phyloP scores from a whole-genome alignment of 768 basidiomycete genomes.

The Suillus hirtellus region DNA sequence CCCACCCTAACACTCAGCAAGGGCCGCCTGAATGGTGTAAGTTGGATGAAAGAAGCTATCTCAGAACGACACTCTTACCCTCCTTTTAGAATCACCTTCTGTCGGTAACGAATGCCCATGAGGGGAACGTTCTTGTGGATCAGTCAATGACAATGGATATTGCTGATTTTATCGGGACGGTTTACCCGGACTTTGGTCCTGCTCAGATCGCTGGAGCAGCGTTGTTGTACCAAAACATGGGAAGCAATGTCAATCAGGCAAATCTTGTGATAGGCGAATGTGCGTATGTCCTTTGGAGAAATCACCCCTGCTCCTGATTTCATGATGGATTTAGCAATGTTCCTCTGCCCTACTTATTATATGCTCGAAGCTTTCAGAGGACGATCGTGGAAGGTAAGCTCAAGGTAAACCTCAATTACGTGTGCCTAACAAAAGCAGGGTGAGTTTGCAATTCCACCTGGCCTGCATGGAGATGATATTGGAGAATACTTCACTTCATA shows the following conservation, averaged over 20 bases:
- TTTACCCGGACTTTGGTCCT: conserved; percentile 41
- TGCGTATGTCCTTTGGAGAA: conserved; percentile 17
- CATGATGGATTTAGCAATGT: conserved; percentile 24
- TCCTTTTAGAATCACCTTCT: conserved; percentile 24
- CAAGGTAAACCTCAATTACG: conserved; percentile 24
- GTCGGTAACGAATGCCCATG: conserved; percentile 30
- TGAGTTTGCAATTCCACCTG: conserved; percentile 33
- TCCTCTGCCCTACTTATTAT: conserved; percentile 25
- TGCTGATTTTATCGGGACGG: conserved; percentile 24
- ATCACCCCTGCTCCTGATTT: not conserved
- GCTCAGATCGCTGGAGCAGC: conserved; percentile 27
- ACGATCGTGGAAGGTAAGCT: conserved; percentile 28
- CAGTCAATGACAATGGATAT: conserved; percentile 20
- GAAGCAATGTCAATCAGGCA: conserved; percentile 35
- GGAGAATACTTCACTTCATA: conserved; percentile 41
- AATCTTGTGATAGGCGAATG: conserved; percentile 41
- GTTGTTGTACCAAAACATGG: conserved; percentile 32
- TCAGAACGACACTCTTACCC: conserved; percentile 4
- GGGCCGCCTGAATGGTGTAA: conserved; percentile 44
- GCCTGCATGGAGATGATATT: conserved; percentile 35
- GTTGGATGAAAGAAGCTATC: conserved; percentile 10
- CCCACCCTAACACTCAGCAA: conserved; percentile 39
- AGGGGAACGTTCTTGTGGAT: conserved; percentile 33
- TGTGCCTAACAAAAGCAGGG: conserved; percentile 13
- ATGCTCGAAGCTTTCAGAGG: conserved; percentile 23